Base-by-base conservation (phyloP, 495 filamentous ascomycete genomes). In the Talaromyces borbonicus region DNA sequence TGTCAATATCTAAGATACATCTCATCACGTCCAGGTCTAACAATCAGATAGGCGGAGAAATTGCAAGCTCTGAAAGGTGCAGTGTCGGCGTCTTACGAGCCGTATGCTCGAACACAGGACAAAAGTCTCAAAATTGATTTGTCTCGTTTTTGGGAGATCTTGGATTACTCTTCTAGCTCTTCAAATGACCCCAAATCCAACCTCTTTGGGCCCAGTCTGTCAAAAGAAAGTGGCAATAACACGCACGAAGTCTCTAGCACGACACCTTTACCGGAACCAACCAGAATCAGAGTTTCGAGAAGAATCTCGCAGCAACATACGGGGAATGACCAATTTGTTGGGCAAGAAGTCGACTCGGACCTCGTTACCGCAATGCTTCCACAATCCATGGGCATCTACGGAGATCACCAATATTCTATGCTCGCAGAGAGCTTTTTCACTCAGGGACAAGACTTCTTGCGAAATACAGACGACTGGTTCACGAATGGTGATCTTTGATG, bases 371-470 rank as follows among this genome's bases (percentile, higher is more conserved):
- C 16, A 19, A 38, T 60, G 9, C 57, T 60, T 5, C 52, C 59
- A 3, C 51, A 52, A 9, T 53, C 62, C 9, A 39, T 69, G 23
- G 54, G 57, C 27, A 51, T 65, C 39, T 59, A 66, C 4, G 60
- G 68, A 43, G 69, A 73, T n/a, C n/a, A n/a, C 47, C 68, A 71
- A 25, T 63, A 69, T 31, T 71, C 68, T 3, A 71, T 73, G 15
- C 56, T 73, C 24, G 69, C 68, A 3, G 59, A 67, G 22, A 73
- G 68, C 40, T 73, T 73, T 50, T 73, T 73, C 27, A 61, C 66
- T 1, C 69, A 71, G 44, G 65, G 67, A 8, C 61, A 66, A 33
- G 66, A 69, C 24, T 67, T 72, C 49, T 50, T 70, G 19, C 61
- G 65, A 11, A 58, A 57, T 43, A 52, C 55, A 23, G 63, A 67